Percentiles rank a stretch among this genome's conserved stretches.
Conservation (phyloP, 768 basidiomycete species). For the Leucocoprinus leucothites region DNA sequence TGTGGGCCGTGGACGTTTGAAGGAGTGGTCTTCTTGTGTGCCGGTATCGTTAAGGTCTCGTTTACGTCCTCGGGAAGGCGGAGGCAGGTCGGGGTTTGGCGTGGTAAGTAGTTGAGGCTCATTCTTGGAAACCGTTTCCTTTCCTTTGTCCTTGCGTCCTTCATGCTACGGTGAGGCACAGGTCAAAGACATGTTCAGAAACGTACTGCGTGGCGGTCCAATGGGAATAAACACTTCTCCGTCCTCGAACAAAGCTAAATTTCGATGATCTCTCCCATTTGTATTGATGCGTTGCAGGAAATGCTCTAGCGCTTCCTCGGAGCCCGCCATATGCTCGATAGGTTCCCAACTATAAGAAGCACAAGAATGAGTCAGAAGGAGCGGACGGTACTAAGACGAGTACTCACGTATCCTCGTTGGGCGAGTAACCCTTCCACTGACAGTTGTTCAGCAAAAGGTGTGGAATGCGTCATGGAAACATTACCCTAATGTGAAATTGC, state of each 20-base stretch:
- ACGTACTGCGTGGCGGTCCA: constrained; percentile 56
- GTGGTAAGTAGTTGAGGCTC: background rate
- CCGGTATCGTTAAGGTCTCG: background rate
- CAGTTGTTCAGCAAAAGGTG: background rate
- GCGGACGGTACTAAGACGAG: background rate
- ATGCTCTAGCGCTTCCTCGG: constrained; percentile 49
- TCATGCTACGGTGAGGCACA: background rate
- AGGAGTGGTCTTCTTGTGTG: background rate
- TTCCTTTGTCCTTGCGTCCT: constrained; percentile 9
- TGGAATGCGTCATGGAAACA: constrained; percentile 15
- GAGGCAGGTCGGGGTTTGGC: background rate
- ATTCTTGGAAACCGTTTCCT: background rate
- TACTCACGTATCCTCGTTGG: constrained; percentile 57
- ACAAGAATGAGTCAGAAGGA: background rate
- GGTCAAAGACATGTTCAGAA: background rate
- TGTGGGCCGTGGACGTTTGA: constrained; percentile 5
- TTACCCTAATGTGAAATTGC: constrained; percentile 60
- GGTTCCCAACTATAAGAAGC: constrained; percentile 61
- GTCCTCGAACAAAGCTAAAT: constrained; percentile 45
- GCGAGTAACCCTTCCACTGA: constrained; percentile 61
- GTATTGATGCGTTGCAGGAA: constrained; percentile 51
- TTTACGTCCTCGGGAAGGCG: background rate
- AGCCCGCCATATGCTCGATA: constrained; percentile 51
- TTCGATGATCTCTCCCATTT: constrained; percentile 45
- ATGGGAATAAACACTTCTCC: constrained; percentile 53